phyloP scores from a whole-genome alignment of 371 early-diverging fungal species.

The Entomophthora muscae region DNA sequence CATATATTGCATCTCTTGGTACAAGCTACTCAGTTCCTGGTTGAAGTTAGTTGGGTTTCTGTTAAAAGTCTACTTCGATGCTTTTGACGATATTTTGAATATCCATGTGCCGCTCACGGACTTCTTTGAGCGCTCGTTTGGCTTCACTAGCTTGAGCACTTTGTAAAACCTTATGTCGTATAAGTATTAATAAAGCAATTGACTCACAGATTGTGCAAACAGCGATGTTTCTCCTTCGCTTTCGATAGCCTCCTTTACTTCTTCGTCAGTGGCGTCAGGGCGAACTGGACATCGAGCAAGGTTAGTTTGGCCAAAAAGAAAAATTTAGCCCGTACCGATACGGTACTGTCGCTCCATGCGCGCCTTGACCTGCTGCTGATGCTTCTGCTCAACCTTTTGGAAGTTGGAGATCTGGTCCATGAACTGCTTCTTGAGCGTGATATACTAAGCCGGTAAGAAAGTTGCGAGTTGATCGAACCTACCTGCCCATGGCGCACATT shows the following conservation, averaged over 20 bases:
- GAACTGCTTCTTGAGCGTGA: constrained; percentile 38
- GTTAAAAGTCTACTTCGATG: constrained; percentile 10
- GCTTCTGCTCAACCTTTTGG: constrained; percentile 58
- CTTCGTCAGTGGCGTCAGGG: constrained; percentile 67
- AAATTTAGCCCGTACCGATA: constrained; percentile 34
- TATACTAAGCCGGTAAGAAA: constrained; percentile 6
- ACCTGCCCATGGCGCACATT: neutral
- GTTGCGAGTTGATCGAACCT: neutral
- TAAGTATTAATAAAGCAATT: neutral
- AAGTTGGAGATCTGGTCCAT: constrained; percentile 65
- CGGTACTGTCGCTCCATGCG: constrained; percentile 69
- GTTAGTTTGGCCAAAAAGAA: neutral
- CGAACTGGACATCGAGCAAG: constrained; percentile 30
- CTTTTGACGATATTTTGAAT: constrained; percentile 54
- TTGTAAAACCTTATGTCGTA: constrained; percentile 34
- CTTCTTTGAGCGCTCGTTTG: constrained; percentile 55
- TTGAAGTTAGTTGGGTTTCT: neutral
- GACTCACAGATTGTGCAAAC: constrained; percentile 64
- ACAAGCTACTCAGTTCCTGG: constrained; percentile 69
- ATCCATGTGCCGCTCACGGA: constrained; percentile 73
- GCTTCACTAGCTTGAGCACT: constrained; percentile 64
- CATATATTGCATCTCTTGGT: constrained; percentile 76
- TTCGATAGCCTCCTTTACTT: constrained; percentile 55
- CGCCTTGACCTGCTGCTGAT: constrained; percentile 63
- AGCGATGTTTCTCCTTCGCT: constrained; percentile 52